Base-by-base conservation (phyloP, 2,329 filamentous ascomycete species). In the Aspergillus awamori region DNA sequence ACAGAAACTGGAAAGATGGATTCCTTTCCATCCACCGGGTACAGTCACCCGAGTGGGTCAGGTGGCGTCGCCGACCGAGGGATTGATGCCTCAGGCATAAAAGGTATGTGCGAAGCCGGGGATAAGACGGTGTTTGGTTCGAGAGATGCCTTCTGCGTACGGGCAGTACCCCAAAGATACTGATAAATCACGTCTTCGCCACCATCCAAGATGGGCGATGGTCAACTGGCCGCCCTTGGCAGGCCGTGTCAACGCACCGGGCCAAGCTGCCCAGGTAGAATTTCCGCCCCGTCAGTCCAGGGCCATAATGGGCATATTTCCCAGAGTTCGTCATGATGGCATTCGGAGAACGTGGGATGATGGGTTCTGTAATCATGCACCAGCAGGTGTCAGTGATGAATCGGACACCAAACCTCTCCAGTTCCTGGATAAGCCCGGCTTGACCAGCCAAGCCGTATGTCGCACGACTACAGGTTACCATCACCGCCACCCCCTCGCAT, bases 351-450 rank as follows among this genome's bases (percentile, higher is more conserved):
- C 6, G 38, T 3, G 70, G 72, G 8, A 82, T 76, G 0, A 78
- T 65, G 0, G 80, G 78, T 48, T 81, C 77, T 0, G 60, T 58
- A 15, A 82, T 74, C 77, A 82, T 80, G 62, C 80, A 82, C 80
- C 80, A 82, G 57, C 80, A 82, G 0, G 79, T 81, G 61, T 83
- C 80, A 0, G 76, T 81, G 11, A 82, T 67, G 4, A 81, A 55
- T 22, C 70, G 67, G 1, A 69, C 77, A 0, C 80, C 80, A 54
- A 81, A 81, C 0, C 13, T 36, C 13, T 77, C 67, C 2, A 82
- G 41, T 6, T 54, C 54, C 0, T 65, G 59, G 2, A 78, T 56
- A 5, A 73, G 61, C 0, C 77, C 76, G 0, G 69, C 71, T 10
- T 72, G 66, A 2, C 43, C 36, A 8, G 74, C 74, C 41, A 57